Evolutionary conservation across 176 grass and related monocot species (phyloP).

Genomic region (Musa itinerans): DNA sequence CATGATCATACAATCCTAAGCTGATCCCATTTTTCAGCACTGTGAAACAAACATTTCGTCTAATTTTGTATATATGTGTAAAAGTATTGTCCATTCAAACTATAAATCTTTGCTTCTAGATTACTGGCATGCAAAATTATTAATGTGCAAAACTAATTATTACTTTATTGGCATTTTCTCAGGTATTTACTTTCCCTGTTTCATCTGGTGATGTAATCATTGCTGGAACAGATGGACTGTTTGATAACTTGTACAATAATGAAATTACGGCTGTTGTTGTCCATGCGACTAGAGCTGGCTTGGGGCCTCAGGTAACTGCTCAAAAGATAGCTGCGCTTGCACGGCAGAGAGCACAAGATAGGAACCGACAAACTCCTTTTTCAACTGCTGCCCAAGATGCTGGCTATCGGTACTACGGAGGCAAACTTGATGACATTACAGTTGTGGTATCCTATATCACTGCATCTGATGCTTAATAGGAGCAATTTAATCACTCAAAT

Average conservation of each 20-base stretch:
- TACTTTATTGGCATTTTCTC: background rate
- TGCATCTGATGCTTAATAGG: background rate
- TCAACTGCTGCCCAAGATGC: slow-evolving; percentile 87
- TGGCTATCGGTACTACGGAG: slow-evolving; percentile 78
- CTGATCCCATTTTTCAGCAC: no score
- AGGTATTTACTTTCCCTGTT: slow-evolving; percentile 74
- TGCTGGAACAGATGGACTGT: slow-evolving; percentile 83
- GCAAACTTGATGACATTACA: slow-evolving; percentile 90
- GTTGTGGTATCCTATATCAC: slow-evolving; percentile 75
- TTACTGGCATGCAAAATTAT: no score
- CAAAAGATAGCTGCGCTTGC: slow-evolving; percentile 90
- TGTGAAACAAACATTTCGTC: no score
- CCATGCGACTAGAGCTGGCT: slow-evolving; percentile 52
- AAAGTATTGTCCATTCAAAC: no score
- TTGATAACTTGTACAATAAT: slow-evolving; percentile 82
- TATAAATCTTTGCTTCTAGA: no score
- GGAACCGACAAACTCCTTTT: slow-evolving; percentile 73
- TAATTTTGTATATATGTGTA: no score
- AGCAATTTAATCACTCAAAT: background rate
- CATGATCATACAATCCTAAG: no score
- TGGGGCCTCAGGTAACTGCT: slow-evolving; percentile 55
- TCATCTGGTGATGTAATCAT: slow-evolving; percentile 71
- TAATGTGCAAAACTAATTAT: background rate
- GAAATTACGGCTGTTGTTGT: slow-evolving; percentile 69
- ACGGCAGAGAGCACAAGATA: slow-evolving; percentile 70